Percentiles rank a stretch among this genome's conserved stretches.
Evolutionary conservation across 2,329 filamentous ascomycete species (phyloP).

Genomic region (Arthroderma uncinatum): DNA sequence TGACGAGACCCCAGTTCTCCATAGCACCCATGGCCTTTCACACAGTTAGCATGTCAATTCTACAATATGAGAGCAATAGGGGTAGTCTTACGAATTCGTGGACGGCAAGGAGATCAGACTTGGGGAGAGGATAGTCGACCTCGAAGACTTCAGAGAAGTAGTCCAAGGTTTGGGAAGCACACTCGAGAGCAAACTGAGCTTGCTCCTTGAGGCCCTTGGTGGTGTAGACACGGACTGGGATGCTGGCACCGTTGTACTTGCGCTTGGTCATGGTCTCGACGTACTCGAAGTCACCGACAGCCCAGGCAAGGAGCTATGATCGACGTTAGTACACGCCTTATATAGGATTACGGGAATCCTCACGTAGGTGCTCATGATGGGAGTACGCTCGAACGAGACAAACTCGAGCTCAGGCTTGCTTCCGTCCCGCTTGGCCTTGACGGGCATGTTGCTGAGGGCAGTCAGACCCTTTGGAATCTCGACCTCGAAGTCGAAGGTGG

Average conservation of each 20-base stretch:
- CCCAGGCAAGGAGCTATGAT: slow-evolving; percentile 74
- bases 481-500: slow-evolving; percentile 86
- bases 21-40: slow-evolving; percentile 54
- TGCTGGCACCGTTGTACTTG: slow-evolving; percentile 78
- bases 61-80: not conserved
- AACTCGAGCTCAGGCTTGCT: slow-evolving; percentile 53
- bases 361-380: slow-evolving; percentile 78
- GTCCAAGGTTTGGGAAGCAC: slow-evolving; percentile 87
- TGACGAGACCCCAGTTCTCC: slow-evolving; percentile 96
- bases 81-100: slow-evolving; percentile 66
- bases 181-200: slow-evolving; percentile 76
- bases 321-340: slow-evolving; percentile 34
- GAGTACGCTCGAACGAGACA: slow-evolving; percentile 72
- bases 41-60: slow-evolving; percentile 18
- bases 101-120: slow-evolving; percentile 80
- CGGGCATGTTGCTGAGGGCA: slow-evolving; percentile 90
- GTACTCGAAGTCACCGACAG: slow-evolving; percentile 93
- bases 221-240: slow-evolving; percentile 92
- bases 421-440: slow-evolving; percentile 59
- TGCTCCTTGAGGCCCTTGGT: slow-evolving; percentile 90
- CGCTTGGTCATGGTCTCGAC: slow-evolving; percentile 83
- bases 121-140: slow-evolving; percentile 86
- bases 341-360: slow-evolving; percentile 19
- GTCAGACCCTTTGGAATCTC: slow-evolving; percentile 82
- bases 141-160: slow-evolving; percentile 91